Evolutionary conservation across 768 basidiomycete species (phyloP).

Genomic region (Russula dissimulans): DNA sequence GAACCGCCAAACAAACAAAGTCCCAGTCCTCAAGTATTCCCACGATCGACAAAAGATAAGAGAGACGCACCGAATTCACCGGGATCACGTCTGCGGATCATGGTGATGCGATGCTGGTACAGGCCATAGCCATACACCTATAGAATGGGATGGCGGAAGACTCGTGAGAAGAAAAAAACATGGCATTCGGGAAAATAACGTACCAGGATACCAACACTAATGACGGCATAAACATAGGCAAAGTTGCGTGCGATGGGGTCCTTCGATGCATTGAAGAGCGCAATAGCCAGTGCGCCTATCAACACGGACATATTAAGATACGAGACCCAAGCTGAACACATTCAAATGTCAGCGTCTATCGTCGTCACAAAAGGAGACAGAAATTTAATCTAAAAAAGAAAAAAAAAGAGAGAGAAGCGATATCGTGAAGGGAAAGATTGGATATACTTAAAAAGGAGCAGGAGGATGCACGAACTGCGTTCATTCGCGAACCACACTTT

Average conservation of each 20-base stretch:
- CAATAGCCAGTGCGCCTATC: conserved; percentile 75
- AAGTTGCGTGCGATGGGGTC: conserved; percentile 61
- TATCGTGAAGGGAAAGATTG: too few relatives aligned
- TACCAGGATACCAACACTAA: conserved; percentile 66
- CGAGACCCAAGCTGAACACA: conserved; percentile 69
- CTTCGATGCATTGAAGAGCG: conserved; percentile 79
- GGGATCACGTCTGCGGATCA: conserved; percentile 84
- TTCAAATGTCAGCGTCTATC: not conserved
- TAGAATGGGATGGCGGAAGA: not conserved
- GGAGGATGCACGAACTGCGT: conserved; percentile 46
- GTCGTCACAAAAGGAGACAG: not conserved
- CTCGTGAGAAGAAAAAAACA: not conserved
- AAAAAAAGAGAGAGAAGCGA: not conserved
- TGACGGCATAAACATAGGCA: conserved; percentile 72
- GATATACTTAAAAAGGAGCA: not conserved
- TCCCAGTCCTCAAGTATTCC: not conserved
- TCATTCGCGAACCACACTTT: conserved; percentile 99
- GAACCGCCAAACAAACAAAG: not conserved
- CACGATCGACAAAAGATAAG: not conserved
- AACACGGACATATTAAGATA: conserved; percentile 85
- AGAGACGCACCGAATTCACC: conserved; percentile 67
- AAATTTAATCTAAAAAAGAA: not conserved
- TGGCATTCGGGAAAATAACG: conserved; percentile 12
- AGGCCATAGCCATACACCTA: conserved; percentile 80
- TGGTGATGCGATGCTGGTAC: conserved; percentile 81